Conservation (phyloP, 352 stramenopile species). For the Globisporangium ultimum region DNA sequence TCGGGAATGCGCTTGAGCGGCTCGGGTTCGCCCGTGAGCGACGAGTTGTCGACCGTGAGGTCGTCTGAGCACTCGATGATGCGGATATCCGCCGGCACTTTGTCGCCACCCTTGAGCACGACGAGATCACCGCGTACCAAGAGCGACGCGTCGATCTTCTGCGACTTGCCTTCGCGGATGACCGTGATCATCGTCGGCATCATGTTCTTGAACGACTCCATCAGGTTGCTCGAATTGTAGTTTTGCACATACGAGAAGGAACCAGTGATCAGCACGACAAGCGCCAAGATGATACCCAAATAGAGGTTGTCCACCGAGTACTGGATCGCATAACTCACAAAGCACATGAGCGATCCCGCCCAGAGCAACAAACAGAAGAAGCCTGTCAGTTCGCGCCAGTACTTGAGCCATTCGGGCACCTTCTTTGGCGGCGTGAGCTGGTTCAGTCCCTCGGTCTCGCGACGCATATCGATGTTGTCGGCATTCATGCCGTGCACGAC, state of each 20-base stretch:
- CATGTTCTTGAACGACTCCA: constrained; percentile 88
- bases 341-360: constrained; percentile 47
- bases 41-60: constrained; percentile 88
- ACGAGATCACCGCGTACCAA: constrained; percentile 89
- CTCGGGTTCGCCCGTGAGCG: constrained; percentile 84
- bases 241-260: constrained; percentile 70
- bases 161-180: constrained; percentile 71
- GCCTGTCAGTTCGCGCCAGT: constrained; percentile 51
- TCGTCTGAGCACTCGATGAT: constrained; percentile 94
- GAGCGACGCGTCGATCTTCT: constrained; percentile 70
- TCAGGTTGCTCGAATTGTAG: constrained; percentile 72
- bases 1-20: constrained; percentile 79
- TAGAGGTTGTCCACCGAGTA: constrained; percentile 47
- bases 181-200: constrained; percentile 79
- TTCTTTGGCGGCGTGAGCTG: constrained; percentile 56
- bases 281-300: constrained; percentile 40
- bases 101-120: constrained; percentile 85
- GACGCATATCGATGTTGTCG: constrained; percentile 48
- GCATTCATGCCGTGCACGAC: constrained; percentile 36
- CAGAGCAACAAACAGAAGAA: constrained; percentile 59
- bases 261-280: constrained; percentile 47
- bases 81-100: constrained; percentile 94
- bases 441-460: constrained; percentile 41
- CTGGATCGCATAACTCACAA: constrained; percentile 50
- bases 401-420: constrained; percentile 47